phyloP scores from a whole-genome alignment of 768 basidiomycete species.

The Cyclocybe aegerita region DNA sequence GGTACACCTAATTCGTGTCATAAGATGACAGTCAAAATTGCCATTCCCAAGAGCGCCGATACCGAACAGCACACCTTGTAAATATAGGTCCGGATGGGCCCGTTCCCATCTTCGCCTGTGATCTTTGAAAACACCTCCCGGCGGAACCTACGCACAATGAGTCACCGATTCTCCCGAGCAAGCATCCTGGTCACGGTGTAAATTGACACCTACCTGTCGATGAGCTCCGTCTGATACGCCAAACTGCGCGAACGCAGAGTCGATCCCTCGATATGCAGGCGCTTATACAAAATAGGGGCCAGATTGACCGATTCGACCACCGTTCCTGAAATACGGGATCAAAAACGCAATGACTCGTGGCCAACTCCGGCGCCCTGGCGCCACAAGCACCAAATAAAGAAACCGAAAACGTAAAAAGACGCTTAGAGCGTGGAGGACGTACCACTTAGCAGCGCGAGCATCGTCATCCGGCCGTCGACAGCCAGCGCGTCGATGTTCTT shows the following conservation, averaged over 20 bases:
- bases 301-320: slow-evolving; percentile 56
- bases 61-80: slow-evolving; percentile 56
- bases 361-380: no score
- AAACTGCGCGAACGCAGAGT: slow-evolving; percentile 75
- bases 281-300: slow-evolving; percentile 72
- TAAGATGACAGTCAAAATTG: slow-evolving; percentile 3
- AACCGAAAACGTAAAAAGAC: neutral
- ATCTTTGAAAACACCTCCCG: slow-evolving; percentile 56
- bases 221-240: slow-evolving; percentile 77
- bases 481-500: slow-evolving; percentile 72
- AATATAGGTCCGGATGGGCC: slow-evolving; percentile 70
- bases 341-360: slow-evolving; percentile 11
- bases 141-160: slow-evolving; percentile 43
- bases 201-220: slow-evolving; percentile 43
- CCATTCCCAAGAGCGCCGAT: slow-evolving; percentile 1
- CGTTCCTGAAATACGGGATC: slow-evolving; percentile 38
- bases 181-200: neutral
- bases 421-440: slow-evolving; percentile 10
- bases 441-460: slow-evolving; percentile 71
- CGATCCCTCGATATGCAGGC: slow-evolving; percentile 85
- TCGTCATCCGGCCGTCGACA: slow-evolving; percentile 72
- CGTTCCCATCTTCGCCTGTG: slow-evolving; percentile 53
- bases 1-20: slow-evolving; percentile 56
- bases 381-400: no score
- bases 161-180: neutral